Percentiles rank a stretch among this genome's conserved stretches.
phyloP scores from a whole-genome alignment of 768 basidiomycete species.

The Lactarius evosmus region DNA sequence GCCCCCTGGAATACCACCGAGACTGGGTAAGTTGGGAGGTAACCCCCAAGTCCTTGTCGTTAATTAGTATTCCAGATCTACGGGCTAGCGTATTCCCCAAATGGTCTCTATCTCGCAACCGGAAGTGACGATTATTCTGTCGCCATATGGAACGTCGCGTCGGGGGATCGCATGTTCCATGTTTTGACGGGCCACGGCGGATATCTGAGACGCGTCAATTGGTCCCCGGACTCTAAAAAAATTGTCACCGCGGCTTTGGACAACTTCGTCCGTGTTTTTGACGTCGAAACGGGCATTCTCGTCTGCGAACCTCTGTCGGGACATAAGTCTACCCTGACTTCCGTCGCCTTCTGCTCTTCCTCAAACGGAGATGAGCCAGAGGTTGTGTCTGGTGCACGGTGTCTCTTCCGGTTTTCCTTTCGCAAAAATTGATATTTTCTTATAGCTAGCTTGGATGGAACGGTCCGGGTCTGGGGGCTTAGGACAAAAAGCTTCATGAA shows the following conservation, averaged over 20 bases:
- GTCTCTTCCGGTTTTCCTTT: background rate
- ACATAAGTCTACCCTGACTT: background rate
- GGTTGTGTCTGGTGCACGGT: background rate
- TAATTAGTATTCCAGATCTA: conserved; percentile 4
- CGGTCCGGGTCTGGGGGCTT: conserved; percentile 14
- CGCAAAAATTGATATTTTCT: background rate
- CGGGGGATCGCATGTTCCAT: conserved; percentile 42
- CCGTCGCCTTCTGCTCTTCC: conserved; percentile 4
- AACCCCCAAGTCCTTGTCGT: background rate
- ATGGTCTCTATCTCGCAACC: conserved; percentile 36
- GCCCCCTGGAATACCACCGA: background rate
- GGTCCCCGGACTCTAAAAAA: conserved; percentile 16
- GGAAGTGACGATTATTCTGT: conserved; percentile 49
- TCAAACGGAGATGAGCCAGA: background rate
- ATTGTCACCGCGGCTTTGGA: conserved; percentile 12
- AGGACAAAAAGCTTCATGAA: background rate
- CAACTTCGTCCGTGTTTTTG: conserved; percentile 16
- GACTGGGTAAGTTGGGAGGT: conserved; percentile 11
- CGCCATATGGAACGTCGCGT: conserved; percentile 45
- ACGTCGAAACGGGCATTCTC: conserved; percentile 15
- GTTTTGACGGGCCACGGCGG: conserved; percentile 1
- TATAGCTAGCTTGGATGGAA: conserved; percentile 15
- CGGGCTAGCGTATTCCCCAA: conserved; percentile 21
- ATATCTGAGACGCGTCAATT: conserved; percentile 12
- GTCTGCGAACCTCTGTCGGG: conserved; percentile 10